A percentile compares a stretch with the other conserved stretches of the same genome.
phyloP scores from a whole-genome alignment of 805 yeast species.

The Wickerhamomyces strasburgensis region DNA sequence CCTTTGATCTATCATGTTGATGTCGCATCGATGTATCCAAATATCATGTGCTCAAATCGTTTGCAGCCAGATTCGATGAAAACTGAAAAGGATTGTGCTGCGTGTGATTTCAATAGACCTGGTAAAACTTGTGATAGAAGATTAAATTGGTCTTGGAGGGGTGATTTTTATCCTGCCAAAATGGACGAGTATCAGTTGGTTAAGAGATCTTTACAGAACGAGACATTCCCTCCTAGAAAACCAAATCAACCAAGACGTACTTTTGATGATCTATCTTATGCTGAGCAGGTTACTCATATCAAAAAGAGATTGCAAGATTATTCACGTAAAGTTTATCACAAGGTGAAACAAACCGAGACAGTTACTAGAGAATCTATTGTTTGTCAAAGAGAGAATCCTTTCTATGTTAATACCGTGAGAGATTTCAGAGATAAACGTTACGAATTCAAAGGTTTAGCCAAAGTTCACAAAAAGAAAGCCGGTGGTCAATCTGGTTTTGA shows the following conservation, averaged over 20 bases:
- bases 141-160: constrained; percentile 97
- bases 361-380: constrained; percentile 88
- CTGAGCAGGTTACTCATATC: constrained; percentile 72
- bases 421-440: constrained; percentile 94
- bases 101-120: constrained; percentile 95
- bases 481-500: constrained; percentile 50
- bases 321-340: constrained; percentile 79
- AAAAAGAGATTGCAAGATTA: constrained; percentile 79
- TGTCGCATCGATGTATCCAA: constrained; percentile 99
- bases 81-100: constrained; percentile 90
- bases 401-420: constrained; percentile 91
- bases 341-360: constrained; percentile 75
- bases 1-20: constrained; percentile 96
- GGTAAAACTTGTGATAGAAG: constrained; percentile 91
- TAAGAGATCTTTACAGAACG: constrained; percentile 74
- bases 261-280: constrained; percentile 70
- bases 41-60: constrained; percentile 95
- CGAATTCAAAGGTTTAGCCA: constrained; percentile 89
- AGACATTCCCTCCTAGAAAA: constrained; percentile 61
- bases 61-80: constrained; percentile 98
- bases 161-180: constrained; percentile 88
- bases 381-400: constrained; percentile 97
- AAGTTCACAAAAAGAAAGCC: constrained; percentile 86
- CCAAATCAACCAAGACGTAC: constrained; percentile 53
- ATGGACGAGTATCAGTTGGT: constrained; percentile 89